Evolutionary conservation across 805 yeast genomes (phyloP), one percentile per base, ranked within the genome.

Genomic region (Candida morakotiae): DNA sequence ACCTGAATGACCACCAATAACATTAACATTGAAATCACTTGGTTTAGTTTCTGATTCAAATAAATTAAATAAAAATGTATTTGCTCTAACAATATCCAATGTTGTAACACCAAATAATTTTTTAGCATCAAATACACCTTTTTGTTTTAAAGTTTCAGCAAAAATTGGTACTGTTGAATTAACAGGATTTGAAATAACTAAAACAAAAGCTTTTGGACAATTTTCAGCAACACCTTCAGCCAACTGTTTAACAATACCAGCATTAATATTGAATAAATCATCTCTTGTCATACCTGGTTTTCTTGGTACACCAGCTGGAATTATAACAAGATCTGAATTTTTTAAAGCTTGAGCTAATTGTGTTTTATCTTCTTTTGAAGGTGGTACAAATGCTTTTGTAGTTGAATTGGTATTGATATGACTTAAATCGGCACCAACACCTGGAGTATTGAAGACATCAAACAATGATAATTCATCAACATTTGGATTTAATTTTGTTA

Each of bases 281-380:
- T 85, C 95, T 65, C 95, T 80, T 42, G 94, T 83, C 95, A 86
- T 86, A 40, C 95, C 95, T 28, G 95, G 95, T 69, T 87, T 87
- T 70, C 95, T 81, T 54, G 95, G 95, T 28, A 86, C 82, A 44
- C 95, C 95, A 24, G 95, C 95, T 32, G 95, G 95, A 51, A 76
- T 73, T 41, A 76, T 56, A 31, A 76, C 79, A 47, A 74, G 54
- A 43, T 74, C 64, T 4, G 76, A 47, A 25, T 63, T 73, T 44
- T 62, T 58, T 38, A 76, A 62, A 11, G 80, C 67, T 17, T 52
- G 56, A 16, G 65, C 63, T 45, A 70, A 70, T 36, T 63, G 74
- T 30, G 73, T 66, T 39, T 56, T 63, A 54, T 68, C 75, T 49
- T 69, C 75, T 45, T 55, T 60, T 20, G 68, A 74, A 21, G 75